Evolutionary conservation across 805 yeast genomes (phyloP).

Genomic region (Wickerhamiella australiensis): DNA sequence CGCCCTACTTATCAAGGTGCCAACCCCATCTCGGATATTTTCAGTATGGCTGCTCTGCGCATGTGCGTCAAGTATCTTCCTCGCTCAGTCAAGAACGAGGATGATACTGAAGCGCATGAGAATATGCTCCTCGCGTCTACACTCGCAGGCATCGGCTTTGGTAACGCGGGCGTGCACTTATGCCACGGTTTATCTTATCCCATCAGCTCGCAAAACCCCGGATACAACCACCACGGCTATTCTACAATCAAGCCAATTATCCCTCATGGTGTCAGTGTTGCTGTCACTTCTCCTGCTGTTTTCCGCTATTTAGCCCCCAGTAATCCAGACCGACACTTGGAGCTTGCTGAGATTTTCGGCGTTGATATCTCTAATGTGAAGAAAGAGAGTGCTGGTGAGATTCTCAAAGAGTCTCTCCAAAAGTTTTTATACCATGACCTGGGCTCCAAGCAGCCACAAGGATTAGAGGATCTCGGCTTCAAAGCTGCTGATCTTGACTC

Average conservation of each 20-base stretch:
- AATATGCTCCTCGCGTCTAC: slow-evolving; percentile 36
- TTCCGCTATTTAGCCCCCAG: slow-evolving; percentile 32
- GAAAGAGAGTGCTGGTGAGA: slow-evolving; percentile 30
- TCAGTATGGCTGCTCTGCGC: slow-evolving; percentile 33
- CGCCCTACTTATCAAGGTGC: slow-evolving; percentile 36
- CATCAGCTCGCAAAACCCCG: slow-evolving; percentile 30
- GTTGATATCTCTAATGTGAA: slow-evolving; percentile 29
- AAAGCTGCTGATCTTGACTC: slow-evolving; percentile 25
- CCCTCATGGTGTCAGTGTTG: slow-evolving; percentile 37
- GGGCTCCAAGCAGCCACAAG: slow-evolving; percentile 30
- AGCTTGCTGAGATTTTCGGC: slow-evolving; percentile 30
- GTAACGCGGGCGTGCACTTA: slow-evolving; percentile 36
- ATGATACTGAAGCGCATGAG: slow-evolving; percentile 34
- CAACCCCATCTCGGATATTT: slow-evolving; percentile 36
- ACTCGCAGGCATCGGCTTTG: slow-evolving; percentile 37
- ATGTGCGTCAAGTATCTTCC: slow-evolving; percentile 33
- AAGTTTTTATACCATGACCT: slow-evolving; percentile 28
- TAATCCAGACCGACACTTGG: slow-evolving; percentile 31
- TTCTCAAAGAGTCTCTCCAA: slow-evolving; percentile 29
- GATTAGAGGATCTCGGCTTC: slow-evolving; percentile 29
- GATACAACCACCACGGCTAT: slow-evolving; percentile 30
- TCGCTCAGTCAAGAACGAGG: slow-evolving; percentile 31
- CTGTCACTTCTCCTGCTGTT: slow-evolving; percentile 37
- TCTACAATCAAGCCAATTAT: slow-evolving; percentile 32
- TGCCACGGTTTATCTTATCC: slow-evolving; percentile 35